phyloP scores from a whole-genome alignment of 805 yeast genomes.

The Sugiyamaella mastotermitis region DNA sequence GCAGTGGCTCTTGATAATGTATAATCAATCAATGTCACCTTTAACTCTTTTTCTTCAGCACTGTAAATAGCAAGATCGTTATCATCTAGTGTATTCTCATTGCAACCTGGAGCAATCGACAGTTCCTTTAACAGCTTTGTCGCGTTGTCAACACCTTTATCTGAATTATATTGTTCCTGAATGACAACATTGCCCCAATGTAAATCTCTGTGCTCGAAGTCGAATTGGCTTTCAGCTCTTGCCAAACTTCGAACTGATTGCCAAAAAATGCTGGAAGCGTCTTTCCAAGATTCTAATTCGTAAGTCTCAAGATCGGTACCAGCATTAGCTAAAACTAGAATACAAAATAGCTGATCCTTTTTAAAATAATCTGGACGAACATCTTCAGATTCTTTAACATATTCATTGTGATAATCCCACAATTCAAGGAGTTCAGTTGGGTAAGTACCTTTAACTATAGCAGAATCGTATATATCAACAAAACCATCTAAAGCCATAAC shows the following conservation, averaged over 20 bases:
- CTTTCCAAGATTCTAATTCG: conserved; percentile 32
- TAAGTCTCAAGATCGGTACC: conserved; percentile 43
- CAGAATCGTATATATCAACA: conserved; percentile 37
- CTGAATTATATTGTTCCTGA: conserved; percentile 5
- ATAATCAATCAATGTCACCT: conserved; percentile 52
- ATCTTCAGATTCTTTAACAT: conserved; percentile 28
- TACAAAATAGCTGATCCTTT: conserved; percentile 31
- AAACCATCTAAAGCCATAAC: conserved; percentile 40
- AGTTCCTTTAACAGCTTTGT: conserved; percentile 12
- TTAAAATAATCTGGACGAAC: conserved; percentile 35
- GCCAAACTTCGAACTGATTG: conserved; percentile 44
- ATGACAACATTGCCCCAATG: conserved; percentile 61
- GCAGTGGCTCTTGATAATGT: conserved; percentile 45
- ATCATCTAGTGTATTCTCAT: conserved; percentile 9
- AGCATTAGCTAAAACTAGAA: conserved; percentile 29
- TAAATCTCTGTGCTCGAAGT: conserved; percentile 68
- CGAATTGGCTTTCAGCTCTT: conserved; percentile 43
- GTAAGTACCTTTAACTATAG: conserved; percentile 42
- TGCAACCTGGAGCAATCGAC: background rate
- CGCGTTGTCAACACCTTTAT: background rate
- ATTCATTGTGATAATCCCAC: conserved; percentile 39
- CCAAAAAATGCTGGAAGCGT: conserved; percentile 46
- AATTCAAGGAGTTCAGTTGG: conserved; percentile 37
- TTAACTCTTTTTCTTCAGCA: conserved; percentile 19
- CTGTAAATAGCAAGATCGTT: conserved; percentile 12